These are phyloP conservation scores for Botrytis pseudocinerea DNA, from an alignment of 2,329 filamentous ascomycete genomes.

Conservation along the genomic window DNA sequence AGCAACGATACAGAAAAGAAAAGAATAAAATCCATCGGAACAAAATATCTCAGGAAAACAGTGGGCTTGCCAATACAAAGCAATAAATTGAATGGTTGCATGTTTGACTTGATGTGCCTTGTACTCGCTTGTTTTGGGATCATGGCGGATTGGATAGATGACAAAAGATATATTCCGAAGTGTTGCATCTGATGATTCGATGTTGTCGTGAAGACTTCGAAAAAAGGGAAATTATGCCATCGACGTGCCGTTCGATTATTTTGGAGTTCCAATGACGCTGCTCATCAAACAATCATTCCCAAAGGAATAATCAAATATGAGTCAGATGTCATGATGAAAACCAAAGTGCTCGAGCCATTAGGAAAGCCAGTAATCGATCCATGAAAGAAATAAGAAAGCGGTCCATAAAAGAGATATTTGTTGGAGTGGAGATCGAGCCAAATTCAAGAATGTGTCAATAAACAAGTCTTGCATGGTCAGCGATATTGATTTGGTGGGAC, in stretches of 20 bases:
- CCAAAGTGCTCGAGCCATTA: constrained; percentile 41
- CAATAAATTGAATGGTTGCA: constrained; percentile 2
- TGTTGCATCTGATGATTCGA: constrained; percentile 27
- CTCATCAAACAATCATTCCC: not conserved
- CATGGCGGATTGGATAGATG: constrained; percentile 16
- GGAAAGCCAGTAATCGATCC: constrained; percentile 39
- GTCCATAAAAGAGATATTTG: constrained; percentile 37
- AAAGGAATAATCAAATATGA: constrained; percentile 26
- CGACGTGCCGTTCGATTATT: constrained; percentile 42
- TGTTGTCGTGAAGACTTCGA: constrained; percentile 34
- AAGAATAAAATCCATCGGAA: not conserved
- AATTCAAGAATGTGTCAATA: constrained; percentile 27
- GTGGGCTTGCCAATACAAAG: constrained; percentile 2
- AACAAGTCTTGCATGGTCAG: constrained; percentile 33
- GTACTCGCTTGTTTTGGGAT: constrained; percentile 20
- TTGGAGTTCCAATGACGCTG: constrained; percentile 32
- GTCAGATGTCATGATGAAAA: constrained; percentile 36
- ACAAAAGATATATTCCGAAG: constrained; percentile 28
- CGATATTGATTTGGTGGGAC: constrained; percentile 23
- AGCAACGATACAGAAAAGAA: constrained; percentile 14
- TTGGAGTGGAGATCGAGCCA: constrained; percentile 17
- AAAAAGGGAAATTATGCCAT: constrained; percentile 38
- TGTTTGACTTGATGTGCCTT: constrained; percentile 12
- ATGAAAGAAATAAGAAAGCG: constrained; percentile 37
- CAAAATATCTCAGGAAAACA: constrained; percentile 20